phyloP scores from a whole-genome alignment of 1,284 basidiomycete genomes.

The Cryptococcus amylolentus region DNA sequence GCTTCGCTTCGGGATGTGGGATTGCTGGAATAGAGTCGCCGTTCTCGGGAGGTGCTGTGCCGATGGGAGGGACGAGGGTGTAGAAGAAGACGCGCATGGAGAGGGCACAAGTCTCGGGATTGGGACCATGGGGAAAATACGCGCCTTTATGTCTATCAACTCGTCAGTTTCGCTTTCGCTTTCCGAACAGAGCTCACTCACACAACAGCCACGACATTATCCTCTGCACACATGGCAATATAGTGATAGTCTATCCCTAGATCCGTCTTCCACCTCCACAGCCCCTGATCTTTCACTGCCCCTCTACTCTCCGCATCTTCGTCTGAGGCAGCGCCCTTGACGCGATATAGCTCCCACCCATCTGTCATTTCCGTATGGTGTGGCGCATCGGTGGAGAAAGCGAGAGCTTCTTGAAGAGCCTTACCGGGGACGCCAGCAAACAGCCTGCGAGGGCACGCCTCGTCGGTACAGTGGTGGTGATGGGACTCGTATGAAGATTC shows the following conservation, averaged over 20 bases:
- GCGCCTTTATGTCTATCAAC: background rate
- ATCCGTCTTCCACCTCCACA: slow-evolving; percentile 2
- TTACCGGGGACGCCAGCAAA: too few relatives aligned
- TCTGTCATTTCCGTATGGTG: background rate
- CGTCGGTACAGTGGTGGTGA: too few relatives aligned
- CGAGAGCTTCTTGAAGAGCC: too few relatives aligned
- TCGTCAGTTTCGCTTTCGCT: too few relatives aligned
- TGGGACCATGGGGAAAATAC: background rate
- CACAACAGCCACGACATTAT: background rate
- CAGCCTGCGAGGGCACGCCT: too few relatives aligned
- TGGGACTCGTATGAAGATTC: too few relatives aligned
- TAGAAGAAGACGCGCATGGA: background rate
- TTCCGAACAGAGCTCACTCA: background rate
- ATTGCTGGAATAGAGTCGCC: background rate
- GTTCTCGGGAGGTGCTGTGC: background rate
- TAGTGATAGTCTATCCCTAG: background rate
- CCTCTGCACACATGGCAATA: slow-evolving; percentile 2
- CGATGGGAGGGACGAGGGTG: background rate
- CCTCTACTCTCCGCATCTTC: background rate
- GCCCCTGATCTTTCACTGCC: background rate
- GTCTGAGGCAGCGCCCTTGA: background rate
- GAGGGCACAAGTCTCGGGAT: background rate
- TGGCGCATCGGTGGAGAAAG: too few relatives aligned
- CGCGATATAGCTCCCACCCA: background rate
- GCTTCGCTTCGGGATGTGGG: slow-evolving; percentile 1